phyloP scores from a whole-genome alignment of 73 alveolate genomes.

The Tetrahymena thermophila region DNA sequence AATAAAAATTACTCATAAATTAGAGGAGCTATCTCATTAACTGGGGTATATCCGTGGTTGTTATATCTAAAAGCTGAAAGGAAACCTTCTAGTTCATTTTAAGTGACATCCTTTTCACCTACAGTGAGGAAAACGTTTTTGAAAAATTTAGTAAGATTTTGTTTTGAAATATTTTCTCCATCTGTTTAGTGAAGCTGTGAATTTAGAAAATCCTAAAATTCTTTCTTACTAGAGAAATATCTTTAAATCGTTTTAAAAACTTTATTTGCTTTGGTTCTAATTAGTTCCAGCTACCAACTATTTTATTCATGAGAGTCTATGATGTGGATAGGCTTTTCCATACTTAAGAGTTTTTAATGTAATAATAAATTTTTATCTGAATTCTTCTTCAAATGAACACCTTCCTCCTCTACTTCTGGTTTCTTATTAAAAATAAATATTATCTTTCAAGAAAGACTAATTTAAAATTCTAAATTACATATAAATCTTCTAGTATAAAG shows the following conservation, averaged over 20 bases:
- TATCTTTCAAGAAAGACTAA: no score
- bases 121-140: slow-evolving; percentile 15
- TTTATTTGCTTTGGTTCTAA: slow-evolving; percentile 8
- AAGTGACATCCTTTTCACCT: slow-evolving; percentile 20
- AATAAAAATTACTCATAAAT: slow-evolving; percentile 27
- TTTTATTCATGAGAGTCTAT: slow-evolving; percentile 4
- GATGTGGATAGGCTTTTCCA: not conserved
- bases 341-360: not conserved
- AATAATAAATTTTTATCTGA: not conserved
- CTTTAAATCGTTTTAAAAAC: slow-evolving; percentile 3
- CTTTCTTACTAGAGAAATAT: not conserved
- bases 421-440: not conserved
- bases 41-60: slow-evolving; percentile 20
- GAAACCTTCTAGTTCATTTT: slow-evolving; percentile 49
- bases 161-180: not conserved
- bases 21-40: slow-evolving; percentile 29
- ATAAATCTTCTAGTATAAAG: slow-evolving; percentile 21
- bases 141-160: slow-evolving; percentile 21
- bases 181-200: not conserved
- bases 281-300: slow-evolving; percentile 7
- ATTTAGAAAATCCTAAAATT: slow-evolving; percentile 25
- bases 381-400: slow-evolving; percentile 12
- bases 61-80: slow-evolving; percentile 35
- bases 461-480: no score
- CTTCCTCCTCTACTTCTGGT: slow-evolving; percentile 10